These are phyloP conservation scores for Dryas octopetala DNA, from an alignment of 306 rosid species.

Conservation along the genomic window DNA sequence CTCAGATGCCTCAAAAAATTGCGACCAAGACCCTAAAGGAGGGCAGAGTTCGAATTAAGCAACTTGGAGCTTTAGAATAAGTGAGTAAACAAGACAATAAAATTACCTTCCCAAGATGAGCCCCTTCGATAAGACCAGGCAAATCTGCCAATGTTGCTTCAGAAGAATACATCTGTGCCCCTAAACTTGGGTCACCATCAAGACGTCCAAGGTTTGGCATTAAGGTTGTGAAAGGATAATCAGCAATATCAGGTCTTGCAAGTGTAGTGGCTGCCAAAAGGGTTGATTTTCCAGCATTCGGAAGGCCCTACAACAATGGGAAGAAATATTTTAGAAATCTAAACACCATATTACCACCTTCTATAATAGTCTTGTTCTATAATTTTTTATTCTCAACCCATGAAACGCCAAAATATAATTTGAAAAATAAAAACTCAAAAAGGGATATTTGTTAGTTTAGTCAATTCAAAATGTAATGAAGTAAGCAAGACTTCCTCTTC, in stretches of 20 bases:
- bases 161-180: slow-evolving; percentile 83
- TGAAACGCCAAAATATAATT: background rate
- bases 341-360: slow-evolving; percentile 14
- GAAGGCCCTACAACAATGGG: slow-evolving; percentile 74
- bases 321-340: slow-evolving; percentile 24
- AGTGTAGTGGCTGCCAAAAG: slow-evolving; percentile 93
- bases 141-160: slow-evolving; percentile 97
- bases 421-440: background rate
- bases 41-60: slow-evolving; percentile 25
- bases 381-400: background rate
- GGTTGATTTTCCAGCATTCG: slow-evolving; percentile 97
- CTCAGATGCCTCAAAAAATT: slow-evolving; percentile 91
- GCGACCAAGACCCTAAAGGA: slow-evolving; percentile 88
- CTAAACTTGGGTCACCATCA: slow-evolving; percentile 94
- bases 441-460: background rate
- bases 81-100: slow-evolving; percentile 8
- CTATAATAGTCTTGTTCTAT: background rate
- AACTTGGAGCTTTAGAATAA: slow-evolving; percentile 11
- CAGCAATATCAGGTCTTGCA: slow-evolving; percentile 94
- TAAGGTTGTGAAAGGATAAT: slow-evolving; percentile 93
- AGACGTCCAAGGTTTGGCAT: slow-evolving; percentile 99
- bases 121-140: slow-evolving; percentile 99
- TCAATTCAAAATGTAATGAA: background rate
- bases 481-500: background rate
- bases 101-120: slow-evolving; percentile 97